These are phyloP conservation scores for Rhizopogon rudus DNA, from an alignment of 768 basidiomycete species.

Conservation along the genomic window DNA sequence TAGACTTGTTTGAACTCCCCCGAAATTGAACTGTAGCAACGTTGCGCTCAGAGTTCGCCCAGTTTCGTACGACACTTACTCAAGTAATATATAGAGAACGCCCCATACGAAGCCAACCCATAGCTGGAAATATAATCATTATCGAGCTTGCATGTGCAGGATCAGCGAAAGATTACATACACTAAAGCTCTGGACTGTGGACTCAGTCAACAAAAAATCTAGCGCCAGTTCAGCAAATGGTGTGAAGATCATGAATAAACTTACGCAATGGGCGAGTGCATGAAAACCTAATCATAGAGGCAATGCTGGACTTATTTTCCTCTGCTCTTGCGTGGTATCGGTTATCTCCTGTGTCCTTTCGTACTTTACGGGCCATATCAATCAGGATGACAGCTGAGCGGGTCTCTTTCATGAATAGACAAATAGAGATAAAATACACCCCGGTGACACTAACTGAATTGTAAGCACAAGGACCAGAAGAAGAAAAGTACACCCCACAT, in stretches of 20 bases:
- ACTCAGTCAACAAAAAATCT: conserved; percentile 41
- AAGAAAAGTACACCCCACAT: conserved; percentile 36
- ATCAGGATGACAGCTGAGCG: conserved; percentile 68
- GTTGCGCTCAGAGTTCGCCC: conserved; percentile 3
- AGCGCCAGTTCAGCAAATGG: neutral
- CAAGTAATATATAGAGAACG: conserved; percentile 61
- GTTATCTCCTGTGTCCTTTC: conserved; percentile 60
- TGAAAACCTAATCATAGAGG: conserved; percentile 59
- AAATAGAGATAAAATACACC: conserved; percentile 43
- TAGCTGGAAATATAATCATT: conserved; percentile 14
- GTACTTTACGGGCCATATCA: conserved; percentile 52
- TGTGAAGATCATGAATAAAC: conserved; percentile 20
- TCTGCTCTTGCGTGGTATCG: conserved; percentile 61
- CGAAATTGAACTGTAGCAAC: conserved; percentile 41
- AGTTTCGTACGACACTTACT: conserved; percentile 29
- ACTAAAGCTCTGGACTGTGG: conserved; percentile 68
- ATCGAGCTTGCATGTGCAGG: conserved; percentile 40
- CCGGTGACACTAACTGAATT: conserved; percentile 42
- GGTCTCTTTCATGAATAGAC: conserved; percentile 67
- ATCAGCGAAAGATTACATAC: conserved; percentile 31
- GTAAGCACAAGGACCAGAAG: neutral
- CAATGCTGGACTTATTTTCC: conserved; percentile 51
- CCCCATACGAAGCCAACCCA: conserved; percentile 45
- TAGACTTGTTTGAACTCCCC: conserved; percentile 54
- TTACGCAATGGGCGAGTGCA: conserved; percentile 27